These are phyloP conservation scores for Yamadazyma tumulicola DNA, from an alignment of 805 yeast genomes.

Conservation along the genomic window DNA sequence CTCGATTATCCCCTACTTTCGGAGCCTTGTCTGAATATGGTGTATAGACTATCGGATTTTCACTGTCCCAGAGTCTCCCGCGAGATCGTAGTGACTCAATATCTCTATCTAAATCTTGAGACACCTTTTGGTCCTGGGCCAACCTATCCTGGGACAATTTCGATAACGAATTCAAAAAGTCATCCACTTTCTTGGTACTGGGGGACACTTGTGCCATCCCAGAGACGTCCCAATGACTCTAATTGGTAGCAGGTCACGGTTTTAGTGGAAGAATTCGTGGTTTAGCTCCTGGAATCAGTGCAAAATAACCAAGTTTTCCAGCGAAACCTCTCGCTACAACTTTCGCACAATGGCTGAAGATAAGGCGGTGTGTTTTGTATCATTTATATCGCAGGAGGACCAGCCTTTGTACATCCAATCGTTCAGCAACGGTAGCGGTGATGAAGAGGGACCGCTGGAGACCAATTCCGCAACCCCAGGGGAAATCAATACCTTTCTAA, in stretches of 20 bases:
- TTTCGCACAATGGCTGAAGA: conserved; percentile 9
- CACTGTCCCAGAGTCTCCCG: too few relatives aligned
- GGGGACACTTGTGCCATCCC: conserved; percentile 11
- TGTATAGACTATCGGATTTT: too few relatives aligned
- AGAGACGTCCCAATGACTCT: too few relatives aligned
- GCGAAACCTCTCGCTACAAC: too few relatives aligned
- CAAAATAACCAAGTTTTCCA: too few relatives aligned
- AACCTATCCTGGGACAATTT: conserved; percentile 33
- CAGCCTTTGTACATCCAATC: conserved; percentile 60
- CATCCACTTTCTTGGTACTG: conserved; percentile 29
- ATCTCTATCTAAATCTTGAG: conserved; percentile 28
- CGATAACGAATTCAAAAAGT: conserved; percentile 34
- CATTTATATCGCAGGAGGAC: conserved; percentile 56
- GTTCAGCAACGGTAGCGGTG: conserved; percentile 24
- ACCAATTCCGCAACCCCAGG: too few relatives aligned
- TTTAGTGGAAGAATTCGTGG: conserved; percentile 1
- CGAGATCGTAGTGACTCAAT: conserved; percentile 19
- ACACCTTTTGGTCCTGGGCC: conserved; percentile 32
- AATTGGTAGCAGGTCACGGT: too few relatives aligned
- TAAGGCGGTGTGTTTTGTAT: conserved; percentile 45
- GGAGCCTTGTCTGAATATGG: too few relatives aligned
- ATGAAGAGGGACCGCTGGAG: conserved; percentile 8
- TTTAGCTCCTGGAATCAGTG: too few relatives aligned
- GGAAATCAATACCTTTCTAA: conserved; percentile 40
- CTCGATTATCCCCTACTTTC: too few relatives aligned